These are phyloP conservation scores for Ogataea polymorpha DNA, from an alignment of 805 yeast genomes.

Conservation along the genomic window DNA sequence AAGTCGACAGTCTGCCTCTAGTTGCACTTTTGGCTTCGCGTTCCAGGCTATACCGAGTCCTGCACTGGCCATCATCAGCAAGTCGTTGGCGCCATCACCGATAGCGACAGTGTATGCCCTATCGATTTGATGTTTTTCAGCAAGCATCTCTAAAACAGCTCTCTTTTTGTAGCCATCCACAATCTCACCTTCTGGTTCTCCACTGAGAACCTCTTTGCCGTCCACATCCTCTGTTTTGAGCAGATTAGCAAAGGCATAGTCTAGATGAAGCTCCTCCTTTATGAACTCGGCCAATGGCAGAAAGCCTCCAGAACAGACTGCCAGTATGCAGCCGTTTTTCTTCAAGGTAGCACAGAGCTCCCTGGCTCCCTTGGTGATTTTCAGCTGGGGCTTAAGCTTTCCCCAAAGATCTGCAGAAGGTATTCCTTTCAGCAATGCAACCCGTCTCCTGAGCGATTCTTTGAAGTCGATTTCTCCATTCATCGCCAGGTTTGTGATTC, in stretches of 20 bases:
- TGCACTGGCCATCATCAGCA: conserved; percentile 86
- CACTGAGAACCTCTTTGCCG: conserved; percentile 54
- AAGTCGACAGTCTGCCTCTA: conserved; percentile 74
- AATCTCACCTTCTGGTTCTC: conserved; percentile 72
- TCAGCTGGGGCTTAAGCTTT: conserved; percentile 64
- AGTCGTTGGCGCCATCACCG: conserved; percentile 97
- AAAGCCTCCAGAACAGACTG: conserved; percentile 94
- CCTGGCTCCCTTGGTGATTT: conserved; percentile 80
- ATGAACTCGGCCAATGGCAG: conserved; percentile 81
- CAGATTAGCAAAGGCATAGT: conserved; percentile 86
- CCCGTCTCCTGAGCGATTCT: conserved; percentile 75
- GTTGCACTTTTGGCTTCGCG: conserved; percentile 91
- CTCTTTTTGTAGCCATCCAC: conserved; percentile 89
- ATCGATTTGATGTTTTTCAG: conserved; percentile 51
- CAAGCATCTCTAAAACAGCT: conserved; percentile 59
- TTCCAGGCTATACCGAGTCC: conserved; percentile 97
- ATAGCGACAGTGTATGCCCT: conserved; percentile 67
- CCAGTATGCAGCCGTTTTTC: conserved; percentile 61
- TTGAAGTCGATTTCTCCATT: conserved; percentile 92
- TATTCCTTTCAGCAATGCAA: conserved; percentile 76
- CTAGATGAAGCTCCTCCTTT: conserved; percentile 62
- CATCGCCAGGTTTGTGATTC: conserved; percentile 92
- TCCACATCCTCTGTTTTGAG: conserved; percentile 46
- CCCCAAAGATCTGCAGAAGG: conserved; percentile 72
- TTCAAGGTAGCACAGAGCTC: conserved; percentile 66